Conservation (phyloP, 257 asterid genomes). For the Petrea volubilis region DNA sequence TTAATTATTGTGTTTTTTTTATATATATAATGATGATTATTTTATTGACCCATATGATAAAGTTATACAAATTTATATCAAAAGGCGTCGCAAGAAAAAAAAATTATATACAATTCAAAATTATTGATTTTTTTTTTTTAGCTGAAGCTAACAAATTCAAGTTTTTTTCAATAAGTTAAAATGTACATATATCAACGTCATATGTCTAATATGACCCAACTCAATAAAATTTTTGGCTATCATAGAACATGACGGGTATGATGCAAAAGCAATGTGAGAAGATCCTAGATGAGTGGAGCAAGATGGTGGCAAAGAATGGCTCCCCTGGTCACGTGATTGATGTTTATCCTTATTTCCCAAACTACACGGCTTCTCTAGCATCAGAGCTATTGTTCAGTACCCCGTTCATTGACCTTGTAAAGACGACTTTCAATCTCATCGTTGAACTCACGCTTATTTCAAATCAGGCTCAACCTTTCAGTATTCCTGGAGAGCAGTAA, state of each 20-base stretch:
- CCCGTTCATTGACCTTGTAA: neutral
- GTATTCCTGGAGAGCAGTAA: too few species aligned
- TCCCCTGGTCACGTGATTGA: neutral
- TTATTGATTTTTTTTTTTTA: too few species aligned
- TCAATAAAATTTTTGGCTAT: neutral
- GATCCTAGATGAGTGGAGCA: constrained; percentile 14
- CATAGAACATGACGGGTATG: constrained; percentile 7
- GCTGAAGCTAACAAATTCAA: too few species aligned
- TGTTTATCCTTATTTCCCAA: constrained; percentile 15
- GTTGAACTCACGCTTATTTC: constrained; percentile 15
- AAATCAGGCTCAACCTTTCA: constrained; percentile 28
- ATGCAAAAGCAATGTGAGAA: constrained; percentile 13
- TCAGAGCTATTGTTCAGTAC: constrained; percentile 13
- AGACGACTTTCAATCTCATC: constrained; percentile 19
- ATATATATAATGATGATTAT: too few species aligned
- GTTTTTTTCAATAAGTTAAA: too few species aligned
- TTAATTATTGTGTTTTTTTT: too few species aligned
- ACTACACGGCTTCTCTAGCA: constrained; percentile 22
- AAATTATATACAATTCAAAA: too few species aligned
- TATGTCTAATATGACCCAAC: neutral
- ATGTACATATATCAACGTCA: too few species aligned
- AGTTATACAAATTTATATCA: too few species aligned
- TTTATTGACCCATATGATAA: too few species aligned
- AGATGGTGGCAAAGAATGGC: constrained; percentile 8
- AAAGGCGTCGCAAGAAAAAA: too few species aligned